phyloP scores from a whole-genome alignment of 1,284 basidiomycete genomes.

The Ustilago crameri region DNA sequence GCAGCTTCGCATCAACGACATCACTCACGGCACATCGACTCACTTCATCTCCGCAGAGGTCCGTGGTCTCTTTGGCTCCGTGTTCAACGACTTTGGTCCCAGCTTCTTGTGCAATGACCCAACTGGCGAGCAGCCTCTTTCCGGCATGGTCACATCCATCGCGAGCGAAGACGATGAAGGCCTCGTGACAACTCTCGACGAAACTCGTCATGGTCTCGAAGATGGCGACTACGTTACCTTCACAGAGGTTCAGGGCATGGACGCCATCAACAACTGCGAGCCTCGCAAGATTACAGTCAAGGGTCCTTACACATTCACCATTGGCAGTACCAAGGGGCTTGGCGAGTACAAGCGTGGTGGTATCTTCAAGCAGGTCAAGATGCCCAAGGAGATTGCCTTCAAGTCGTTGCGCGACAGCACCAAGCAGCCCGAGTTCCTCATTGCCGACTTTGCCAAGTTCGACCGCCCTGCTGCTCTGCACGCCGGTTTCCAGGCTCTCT shows the following conservation, averaged over 20 bases:
- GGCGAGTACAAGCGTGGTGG: slow-evolving; percentile 88
- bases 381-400: slow-evolving; percentile 86
- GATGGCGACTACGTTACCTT: slow-evolving; percentile 99
- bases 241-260: slow-evolving; percentile 96
- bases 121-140: slow-evolving; percentile 90
- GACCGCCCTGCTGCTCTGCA: slow-evolving; percentile 91
- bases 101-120: slow-evolving; percentile 95
- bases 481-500: slow-evolving; percentile 93
- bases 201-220: slow-evolving; percentile 95
- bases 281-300: slow-evolving; percentile 92
- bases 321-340: slow-evolving; percentile 66
- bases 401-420: slow-evolving; percentile 92
- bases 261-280: slow-evolving; percentile 86
- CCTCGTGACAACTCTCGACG: slow-evolving; percentile 94
- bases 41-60: slow-evolving; percentile 93
- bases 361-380: slow-evolving; percentile 98
- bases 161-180: slow-evolving; percentile 75
- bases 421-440: slow-evolving; percentile 84
- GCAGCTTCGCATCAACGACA: slow-evolving; percentile 93
- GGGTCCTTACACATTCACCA: slow-evolving; percentile 71
- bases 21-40: slow-evolving; percentile 74
- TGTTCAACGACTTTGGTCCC: slow-evolving; percentile 96
- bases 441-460: slow-evolving; percentile 98
- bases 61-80: slow-evolving; percentile 91
- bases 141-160: slow-evolving; percentile 90